Evolutionary conservation across 2,329 filamentous ascomycete species (phyloP), one percentile per base, ranked within the genome.

Genomic region (Madurella mycetomatis): DNA sequence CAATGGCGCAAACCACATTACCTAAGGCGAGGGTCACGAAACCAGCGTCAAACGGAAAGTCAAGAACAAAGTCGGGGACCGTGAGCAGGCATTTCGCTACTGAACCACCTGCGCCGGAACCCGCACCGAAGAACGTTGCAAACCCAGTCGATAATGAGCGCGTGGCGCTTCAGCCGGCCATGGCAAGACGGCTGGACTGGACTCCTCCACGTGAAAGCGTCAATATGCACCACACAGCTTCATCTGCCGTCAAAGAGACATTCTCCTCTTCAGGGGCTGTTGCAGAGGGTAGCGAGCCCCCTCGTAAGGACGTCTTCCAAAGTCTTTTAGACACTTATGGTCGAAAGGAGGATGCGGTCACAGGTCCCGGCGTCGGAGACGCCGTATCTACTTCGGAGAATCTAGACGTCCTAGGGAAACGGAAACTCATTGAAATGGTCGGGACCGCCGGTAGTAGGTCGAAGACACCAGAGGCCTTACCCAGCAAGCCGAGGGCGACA

Each of bases 181-280:
- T 79, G 25, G 73, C 71, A 44, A 76, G 87, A 55, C 77, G 83
- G 56, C 64, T 71, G 13, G 77, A 85, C 54, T 91, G 87, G 88
- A 91, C 88, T 1, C 87, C 88, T 1, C 87, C 83, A 4, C 53
- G 62, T 57, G 40, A 59, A n/a, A 61, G 58, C 16, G 58, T 55
- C 2, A 43, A 45, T 0, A 2, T 25, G 1, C 12, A 41, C 1
- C n/a, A 67, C 2, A 66, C 68, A 0, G 68, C 67, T 7, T 67
- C 69, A 0, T 70, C 73, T 0, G 61, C 68, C 34, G 49, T 62
- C 5, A 58, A 61, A 15, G 72, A 72, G 44, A 47, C 70, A 1
- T 11, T 47, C 1, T 59, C 64, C 1, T 32, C 62, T 5, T 57
- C 54, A 7, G 60, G 46, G 31, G 48, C 41, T 1, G 47, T 52